These are phyloP conservation scores for Emergomyces orientalis DNA, from an alignment of 2,329 filamentous ascomycete genomes.

Conservation along the genomic window DNA sequence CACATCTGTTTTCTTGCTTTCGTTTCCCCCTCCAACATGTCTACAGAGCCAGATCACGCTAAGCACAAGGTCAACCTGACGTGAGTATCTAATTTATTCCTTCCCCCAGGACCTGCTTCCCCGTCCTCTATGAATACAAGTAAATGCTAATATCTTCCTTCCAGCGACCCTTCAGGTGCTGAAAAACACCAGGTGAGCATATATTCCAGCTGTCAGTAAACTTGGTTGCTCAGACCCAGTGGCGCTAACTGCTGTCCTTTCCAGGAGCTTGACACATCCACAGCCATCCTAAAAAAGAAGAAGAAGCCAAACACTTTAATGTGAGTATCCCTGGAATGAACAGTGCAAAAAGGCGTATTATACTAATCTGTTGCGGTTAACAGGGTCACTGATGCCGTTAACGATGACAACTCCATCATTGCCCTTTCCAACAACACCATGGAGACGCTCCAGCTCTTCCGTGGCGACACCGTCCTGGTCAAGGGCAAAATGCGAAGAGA, in stretches of 20 bases:
- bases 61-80: conserved; percentile 78
- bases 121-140: background rate
- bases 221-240: conserved; percentile 19
- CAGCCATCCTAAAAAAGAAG: conserved; percentile 99
- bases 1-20: conserved; percentile 12
- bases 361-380: conserved; percentile 26
- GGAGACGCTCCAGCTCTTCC: conserved; percentile 96
- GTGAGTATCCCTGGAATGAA: conserved; percentile 45
- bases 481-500: conserved; percentile 99
- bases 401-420: conserved; percentile 99
- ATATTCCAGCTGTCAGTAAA: conserved; percentile 12
- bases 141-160: conserved; percentile 32
- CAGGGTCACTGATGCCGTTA: conserved; percentile 94
- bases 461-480: conserved; percentile 93
- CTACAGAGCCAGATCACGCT: conserved; percentile 55
- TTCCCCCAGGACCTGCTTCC: background rate
- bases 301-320: conserved; percentile 99
- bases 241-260: conserved; percentile 16
- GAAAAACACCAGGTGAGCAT: conserved; percentile 69
- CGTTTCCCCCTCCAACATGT: conserved; percentile 49
- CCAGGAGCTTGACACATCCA: conserved; percentile 82
- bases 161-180: conserved; percentile 78
- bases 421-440: conserved; percentile 97
- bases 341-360: background rate
- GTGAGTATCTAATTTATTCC: conserved; percentile 44